phyloP scores from a whole-genome alignment of 805 yeast species.

The Ogataea glucozyma region DNA sequence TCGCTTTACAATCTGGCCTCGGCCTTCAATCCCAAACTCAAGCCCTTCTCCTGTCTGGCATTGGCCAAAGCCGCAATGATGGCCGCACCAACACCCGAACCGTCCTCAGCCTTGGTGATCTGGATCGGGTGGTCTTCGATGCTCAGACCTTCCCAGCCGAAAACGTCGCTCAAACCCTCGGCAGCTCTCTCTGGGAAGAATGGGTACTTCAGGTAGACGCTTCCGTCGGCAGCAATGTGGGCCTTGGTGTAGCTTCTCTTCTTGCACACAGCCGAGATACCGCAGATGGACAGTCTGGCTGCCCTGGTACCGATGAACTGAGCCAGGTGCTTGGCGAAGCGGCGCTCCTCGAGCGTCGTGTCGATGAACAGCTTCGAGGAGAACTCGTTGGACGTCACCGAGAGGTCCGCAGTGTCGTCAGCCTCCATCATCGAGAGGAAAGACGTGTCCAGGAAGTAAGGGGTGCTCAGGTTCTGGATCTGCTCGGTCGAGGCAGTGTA shows the following conservation, averaged over 20 bases:
- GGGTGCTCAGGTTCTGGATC: conserved; percentile 56
- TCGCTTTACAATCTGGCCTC: conserved; percentile 2
- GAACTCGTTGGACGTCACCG: conserved; percentile 73
- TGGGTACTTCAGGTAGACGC: conserved; percentile 93
- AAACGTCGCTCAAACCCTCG: conserved; percentile 85
- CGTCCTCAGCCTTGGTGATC: conserved; percentile 94
- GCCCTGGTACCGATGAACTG: conserved; percentile 92
- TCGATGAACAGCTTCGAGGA: conserved; percentile 55
- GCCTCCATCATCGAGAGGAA: conserved; percentile 85
- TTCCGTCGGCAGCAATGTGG: conserved; percentile 97
- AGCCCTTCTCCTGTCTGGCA: conserved; percentile 69
- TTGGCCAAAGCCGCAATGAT: conserved; percentile 93
- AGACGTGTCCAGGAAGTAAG: conserved; percentile 85
- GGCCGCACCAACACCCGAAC: conserved; percentile 99
- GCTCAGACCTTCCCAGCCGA: conserved; percentile 63
- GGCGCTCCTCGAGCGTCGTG: conserved; percentile 80
- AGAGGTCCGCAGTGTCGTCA: conserved; percentile 84
- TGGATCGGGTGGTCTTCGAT: conserved; percentile 71
- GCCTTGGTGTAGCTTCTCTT: conserved; percentile 79
- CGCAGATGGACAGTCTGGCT: conserved; percentile 92
- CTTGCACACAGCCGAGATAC: conserved; percentile 92
- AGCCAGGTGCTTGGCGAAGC: conserved; percentile 75
- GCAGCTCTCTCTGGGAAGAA: conserved; percentile 94
- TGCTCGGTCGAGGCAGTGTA: conserved; percentile 52
- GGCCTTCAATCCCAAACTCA: conserved; percentile 56